Evolutionary conservation across 2,329 filamentous ascomycete genomes (phyloP).

Genomic region (Arthrocladium fulminans): DNA sequence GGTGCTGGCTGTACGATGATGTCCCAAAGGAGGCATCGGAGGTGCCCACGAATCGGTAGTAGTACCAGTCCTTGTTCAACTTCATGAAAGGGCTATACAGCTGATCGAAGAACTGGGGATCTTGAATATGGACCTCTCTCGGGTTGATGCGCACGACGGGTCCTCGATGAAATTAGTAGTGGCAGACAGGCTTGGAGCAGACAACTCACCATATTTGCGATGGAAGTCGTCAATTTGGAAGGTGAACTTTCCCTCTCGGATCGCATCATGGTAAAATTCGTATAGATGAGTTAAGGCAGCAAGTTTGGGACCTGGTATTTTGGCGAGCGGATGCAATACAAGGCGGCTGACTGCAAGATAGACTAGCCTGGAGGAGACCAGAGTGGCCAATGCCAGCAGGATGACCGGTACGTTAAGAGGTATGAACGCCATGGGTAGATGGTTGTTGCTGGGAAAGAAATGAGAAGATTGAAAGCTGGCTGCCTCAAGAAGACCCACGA

Average conservation of each 20-base stretch:
- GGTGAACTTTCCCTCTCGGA: conserved; percentile 26
- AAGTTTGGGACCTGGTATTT: conserved; percentile 9
- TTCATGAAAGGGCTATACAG: conserved; percentile 18
- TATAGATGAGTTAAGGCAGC: conserved; percentile 16
- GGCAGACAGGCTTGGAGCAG: neutral
- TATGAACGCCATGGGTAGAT: conserved; percentile 1
- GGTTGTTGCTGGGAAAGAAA: neutral
- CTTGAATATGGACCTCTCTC: conserved; percentile 20
- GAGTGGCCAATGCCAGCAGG: neutral
- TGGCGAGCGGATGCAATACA: conserved; percentile 8
- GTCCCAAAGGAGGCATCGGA: conserved; percentile 28
- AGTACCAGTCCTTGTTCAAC: conserved; percentile 25
- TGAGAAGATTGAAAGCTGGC: neutral
- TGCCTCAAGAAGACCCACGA: conserved; percentile 3
- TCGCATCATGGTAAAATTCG: conserved; percentile 26
- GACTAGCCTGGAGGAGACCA: neutral
- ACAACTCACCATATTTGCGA: conserved; percentile 27
- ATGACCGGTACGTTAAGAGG: neutral
- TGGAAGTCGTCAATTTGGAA: conserved; percentile 31
- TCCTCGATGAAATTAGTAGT: conserved; percentile 4
- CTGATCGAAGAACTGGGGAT: conserved; percentile 16
- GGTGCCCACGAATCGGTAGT: conserved; percentile 20
- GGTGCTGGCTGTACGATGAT: conserved; percentile 27
- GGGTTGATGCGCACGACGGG: conserved; percentile 22
- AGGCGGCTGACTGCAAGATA: neutral